Evolutionary conservation across 169 alveolate genomes (phyloP).

Genomic region (Plasmodium gallinaceum): DNA sequence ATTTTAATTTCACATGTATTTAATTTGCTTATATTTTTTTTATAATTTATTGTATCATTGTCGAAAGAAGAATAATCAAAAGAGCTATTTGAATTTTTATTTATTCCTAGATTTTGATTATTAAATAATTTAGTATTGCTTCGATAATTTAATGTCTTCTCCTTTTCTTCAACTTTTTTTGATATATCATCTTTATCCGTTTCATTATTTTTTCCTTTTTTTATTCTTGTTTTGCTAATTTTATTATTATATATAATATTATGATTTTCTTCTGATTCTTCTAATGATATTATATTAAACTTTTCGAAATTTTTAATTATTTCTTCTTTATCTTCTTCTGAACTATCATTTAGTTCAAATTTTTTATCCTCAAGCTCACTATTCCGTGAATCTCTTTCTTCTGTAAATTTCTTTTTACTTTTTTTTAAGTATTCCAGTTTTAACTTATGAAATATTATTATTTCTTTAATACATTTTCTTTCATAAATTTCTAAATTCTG

Average conservation of each 20-base stretch:
- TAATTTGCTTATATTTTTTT: neutral
- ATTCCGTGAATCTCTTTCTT: neutral
- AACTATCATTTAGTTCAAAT: neutral
- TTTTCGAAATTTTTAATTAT: conserved; percentile 37
- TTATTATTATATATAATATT: neutral
- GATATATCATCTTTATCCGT: neutral
- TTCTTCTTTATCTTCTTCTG: conserved; percentile 55
- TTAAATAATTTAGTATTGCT: neutral
- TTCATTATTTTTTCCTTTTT: neutral
- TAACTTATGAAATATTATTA: conserved; percentile 20
- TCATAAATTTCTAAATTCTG: conserved; percentile 48
- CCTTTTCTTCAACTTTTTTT: neutral
- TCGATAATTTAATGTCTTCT: neutral
- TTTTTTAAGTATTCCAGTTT: conserved; percentile 32
- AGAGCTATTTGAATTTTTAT: neutral
- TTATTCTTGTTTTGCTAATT: neutral
- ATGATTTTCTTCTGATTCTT: conserved; percentile 3
- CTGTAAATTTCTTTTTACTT: conserved; percentile 3
- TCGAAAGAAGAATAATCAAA: neutral
- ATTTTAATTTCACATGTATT: neutral
- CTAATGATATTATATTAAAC: conserved; percentile 4
- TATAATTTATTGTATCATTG: neutral
- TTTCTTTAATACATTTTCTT: conserved; percentile 45
- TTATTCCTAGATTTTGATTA: neutral
- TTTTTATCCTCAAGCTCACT: neutral